These are phyloP conservation scores for Apophysomyces variabilis DNA, from an alignment of 371 early-diverging fungal genomes.

Conservation along the genomic window DNA sequence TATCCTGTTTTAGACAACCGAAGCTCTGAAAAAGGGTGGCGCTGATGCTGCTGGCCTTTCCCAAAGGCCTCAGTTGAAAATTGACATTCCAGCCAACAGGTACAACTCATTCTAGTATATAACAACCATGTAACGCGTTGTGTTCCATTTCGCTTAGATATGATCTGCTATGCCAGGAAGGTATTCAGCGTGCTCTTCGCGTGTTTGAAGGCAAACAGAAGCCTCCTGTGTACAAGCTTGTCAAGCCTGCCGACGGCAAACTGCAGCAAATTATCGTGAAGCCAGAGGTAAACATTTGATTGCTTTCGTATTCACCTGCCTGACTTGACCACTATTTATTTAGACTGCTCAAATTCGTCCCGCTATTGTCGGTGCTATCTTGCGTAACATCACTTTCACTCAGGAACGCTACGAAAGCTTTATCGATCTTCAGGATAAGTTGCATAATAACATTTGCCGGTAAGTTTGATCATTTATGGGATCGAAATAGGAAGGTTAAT, in stretches of 20 bases:
- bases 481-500: slow-evolving; percentile 12
- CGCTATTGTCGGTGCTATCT: slow-evolving; percentile 91
- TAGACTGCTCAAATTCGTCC: slow-evolving; percentile 86
- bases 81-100: slow-evolving; percentile 99
- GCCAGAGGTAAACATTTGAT: slow-evolving; percentile 57
- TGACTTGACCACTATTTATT: not conserved
- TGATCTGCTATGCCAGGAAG: slow-evolving; percentile 96
- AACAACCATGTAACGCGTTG: not conserved
- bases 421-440: slow-evolving; percentile 99
- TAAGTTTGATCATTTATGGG: slow-evolving; percentile 20
- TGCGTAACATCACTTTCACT: slow-evolving; percentile 90
- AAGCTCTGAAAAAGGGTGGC: slow-evolving; percentile 77
- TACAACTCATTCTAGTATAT: slow-evolving; percentile 39
- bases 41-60: slow-evolving; percentile 67
- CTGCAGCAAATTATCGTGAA: slow-evolving; percentile 71
- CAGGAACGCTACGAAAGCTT: slow-evolving; percentile 90
- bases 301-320: not conserved
- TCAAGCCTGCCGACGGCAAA: slow-evolving; percentile 62
- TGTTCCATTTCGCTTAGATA: slow-evolving; percentile 60
- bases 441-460: slow-evolving; percentile 97
- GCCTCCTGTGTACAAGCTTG: slow-evolving; percentile 69
- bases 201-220: slow-evolving; percentile 75
- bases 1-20: slow-evolving; percentile 69
- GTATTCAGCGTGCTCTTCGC: slow-evolving; percentile 87
- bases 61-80: slow-evolving; percentile 89